phyloP scores from a whole-genome alignment of 225 moss, liverwort and hornwort species.

The Sphagnum tenellum region DNA sequence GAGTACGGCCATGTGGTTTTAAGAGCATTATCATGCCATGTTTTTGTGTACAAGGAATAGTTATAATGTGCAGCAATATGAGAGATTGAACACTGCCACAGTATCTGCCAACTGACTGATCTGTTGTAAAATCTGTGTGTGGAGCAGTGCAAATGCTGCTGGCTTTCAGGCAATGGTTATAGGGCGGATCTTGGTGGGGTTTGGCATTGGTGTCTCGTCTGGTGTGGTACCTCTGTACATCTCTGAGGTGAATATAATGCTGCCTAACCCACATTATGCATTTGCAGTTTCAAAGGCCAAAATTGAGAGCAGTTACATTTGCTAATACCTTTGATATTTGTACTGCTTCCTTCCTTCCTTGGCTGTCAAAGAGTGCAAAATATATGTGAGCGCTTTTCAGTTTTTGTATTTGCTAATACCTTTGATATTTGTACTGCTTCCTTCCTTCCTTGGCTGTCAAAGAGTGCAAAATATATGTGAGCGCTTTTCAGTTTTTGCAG shows the following conservation, averaged over 20 bases:
- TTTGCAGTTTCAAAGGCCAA: no score
- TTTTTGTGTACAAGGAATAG: background rate
- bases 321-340: no score
- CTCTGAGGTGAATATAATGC: conserved; percentile 52
- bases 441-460: no score
- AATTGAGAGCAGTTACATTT: no score
- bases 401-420: background rate
- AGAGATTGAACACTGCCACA: background rate
- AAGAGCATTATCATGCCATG: background rate
- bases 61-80: background rate
- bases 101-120: background rate
- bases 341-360: no score
- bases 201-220: conserved; percentile 92
- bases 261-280: no score
- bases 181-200: conserved; percentile 77
- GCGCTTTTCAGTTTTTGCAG: background rate
- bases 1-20: no score
- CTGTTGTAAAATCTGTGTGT: conserved; percentile 1
- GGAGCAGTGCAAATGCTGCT: conserved; percentile 61
- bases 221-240: conserved; percentile 88
- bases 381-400: background rate
- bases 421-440: no score
- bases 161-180: conserved; percentile 68
- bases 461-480: background rate
- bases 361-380: no score